Conservation (phyloP, 2,329 filamentous ascomycete species). For the Neonectria ditissima region DNA sequence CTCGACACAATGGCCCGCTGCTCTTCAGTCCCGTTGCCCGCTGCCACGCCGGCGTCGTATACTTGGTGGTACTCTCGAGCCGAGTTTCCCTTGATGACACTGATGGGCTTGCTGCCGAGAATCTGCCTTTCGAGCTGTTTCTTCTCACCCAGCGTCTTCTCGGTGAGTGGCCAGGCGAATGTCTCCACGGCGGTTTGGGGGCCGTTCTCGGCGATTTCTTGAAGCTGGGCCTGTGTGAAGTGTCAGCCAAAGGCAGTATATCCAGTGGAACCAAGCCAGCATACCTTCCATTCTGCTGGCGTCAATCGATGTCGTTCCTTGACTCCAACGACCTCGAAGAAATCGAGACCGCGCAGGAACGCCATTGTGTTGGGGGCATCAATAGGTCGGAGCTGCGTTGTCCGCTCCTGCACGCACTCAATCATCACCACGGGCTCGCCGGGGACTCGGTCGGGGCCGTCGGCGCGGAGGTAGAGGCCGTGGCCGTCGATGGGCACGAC, state of each 20-base stretch:
- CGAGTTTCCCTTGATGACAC: conserved; percentile 1
- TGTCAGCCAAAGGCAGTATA: neutral
- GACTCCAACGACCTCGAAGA: conserved; percentile 1
- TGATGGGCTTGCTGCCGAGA: conserved; percentile 1
- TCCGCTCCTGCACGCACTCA: conserved; percentile 4
- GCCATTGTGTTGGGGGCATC: conserved; percentile 12
- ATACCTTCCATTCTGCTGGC: neutral
- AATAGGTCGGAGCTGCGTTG: neutral
- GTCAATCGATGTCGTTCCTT: neutral
- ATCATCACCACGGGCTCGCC: conserved; percentile 6
- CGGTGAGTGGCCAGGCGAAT: neutral
- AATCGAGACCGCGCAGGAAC: conserved; percentile 4
- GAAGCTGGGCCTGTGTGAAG: neutral
- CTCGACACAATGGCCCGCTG: neutral
- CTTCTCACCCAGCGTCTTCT: neutral
- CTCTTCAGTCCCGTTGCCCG: conserved; percentile 1
- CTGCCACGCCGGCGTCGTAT: conserved; percentile 6
- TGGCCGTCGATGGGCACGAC: neutral
- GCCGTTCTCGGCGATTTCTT: conserved; percentile 3
- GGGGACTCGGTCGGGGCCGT: conserved; percentile 3
- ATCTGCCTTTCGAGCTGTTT: conserved; percentile 5
- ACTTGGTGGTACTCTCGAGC: conserved; percentile 7
- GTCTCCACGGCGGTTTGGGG: conserved; percentile 5
- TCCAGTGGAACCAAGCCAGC: neutral
- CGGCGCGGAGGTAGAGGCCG: conserved; percentile 1